Base-by-base conservation (phyloP, 306 rosid genomes). In the Potentilla sterilis region DNA sequence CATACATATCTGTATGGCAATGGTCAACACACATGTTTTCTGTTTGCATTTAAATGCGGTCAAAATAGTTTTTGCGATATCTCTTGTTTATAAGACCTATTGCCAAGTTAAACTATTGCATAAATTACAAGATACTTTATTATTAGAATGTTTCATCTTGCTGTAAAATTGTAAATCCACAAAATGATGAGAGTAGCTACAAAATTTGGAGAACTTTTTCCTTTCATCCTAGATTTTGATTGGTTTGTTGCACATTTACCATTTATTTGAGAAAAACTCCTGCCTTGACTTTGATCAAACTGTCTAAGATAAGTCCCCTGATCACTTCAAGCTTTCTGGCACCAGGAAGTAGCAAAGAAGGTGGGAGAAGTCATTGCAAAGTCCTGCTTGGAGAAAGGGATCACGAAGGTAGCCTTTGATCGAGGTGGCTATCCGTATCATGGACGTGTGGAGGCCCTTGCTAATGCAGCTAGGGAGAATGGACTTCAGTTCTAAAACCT, bases 401-500 rank as follows among this genome's bases (percentile, higher is more conserved):
- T 95, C 78, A 84, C 95, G 66, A 92, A 89, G 81, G 98, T 95
- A 72, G 97, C 92, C 78, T 95, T 90, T 52, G 98, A 95, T 82
- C 79, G 97, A 32, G 98, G 97, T 83, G 97, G 98, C 65, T 92
- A 87, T 82, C 97, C 96, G 1, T 96, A 96, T 82, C 99, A 96
- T 73, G 98, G 99, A 19, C 98, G 99, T 67, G 88, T 96, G 19
- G 82, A 92, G 85, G 97, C 97, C 57, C 83, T 96, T 46, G 99
- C 99, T 7, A 85, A 76, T 52, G 91, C 99, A 40, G 98, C 99
- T 73, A 91, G 96, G 22, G 97, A 92, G 81, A 81, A 89, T 69
- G 99, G 98, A 43, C 94, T 96, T 70, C 90, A 89, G 19, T 92
- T 96, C 87, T 96, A 85, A 80, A 65, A 48, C 51, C 34, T 43